Conservation (phyloP, 2,329 filamentous ascomycete genomes). For the Botrytis sinoallii region DNA sequence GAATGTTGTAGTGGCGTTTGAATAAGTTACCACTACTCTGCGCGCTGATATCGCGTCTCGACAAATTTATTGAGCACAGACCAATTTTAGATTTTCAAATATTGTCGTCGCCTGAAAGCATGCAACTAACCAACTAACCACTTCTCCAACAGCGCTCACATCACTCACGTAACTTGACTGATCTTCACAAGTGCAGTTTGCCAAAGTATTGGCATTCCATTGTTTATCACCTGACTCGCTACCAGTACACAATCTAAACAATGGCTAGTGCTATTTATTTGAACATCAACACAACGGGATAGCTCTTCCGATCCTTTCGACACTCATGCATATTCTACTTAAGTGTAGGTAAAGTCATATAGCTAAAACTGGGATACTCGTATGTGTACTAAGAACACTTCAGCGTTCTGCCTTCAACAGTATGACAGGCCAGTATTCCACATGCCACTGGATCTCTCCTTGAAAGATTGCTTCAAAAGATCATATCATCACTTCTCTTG, state of each 20-base stretch:
- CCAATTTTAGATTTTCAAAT: neutral
- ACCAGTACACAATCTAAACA: neutral
- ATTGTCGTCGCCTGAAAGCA: neutral
- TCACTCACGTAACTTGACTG: neutral
- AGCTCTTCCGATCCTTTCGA: neutral
- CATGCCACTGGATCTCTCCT: neutral
- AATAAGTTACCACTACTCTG: slow-evolving; percentile 11
- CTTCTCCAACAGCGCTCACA: neutral
- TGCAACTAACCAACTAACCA: too few relatives aligned
- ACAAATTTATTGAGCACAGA: slow-evolving; percentile 18
- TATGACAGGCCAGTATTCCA: neutral
- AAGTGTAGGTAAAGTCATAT: neutral
- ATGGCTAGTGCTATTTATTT: neutral
- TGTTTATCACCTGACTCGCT: neutral
- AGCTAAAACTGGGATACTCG: neutral
- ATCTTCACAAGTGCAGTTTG: neutral
- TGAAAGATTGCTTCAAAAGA: neutral
- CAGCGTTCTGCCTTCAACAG: neutral
- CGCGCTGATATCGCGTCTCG: slow-evolving; percentile 15
- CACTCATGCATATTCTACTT: neutral
- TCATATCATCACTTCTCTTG: neutral
- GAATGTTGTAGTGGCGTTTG: slow-evolving; percentile 9
- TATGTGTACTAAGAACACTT: neutral
- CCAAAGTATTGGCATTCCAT: too few relatives aligned
- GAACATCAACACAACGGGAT: neutral